Base-by-base conservation (phyloP, 2,329 filamentous ascomycete genomes). In the Rhynchosporium graminicola region DNA sequence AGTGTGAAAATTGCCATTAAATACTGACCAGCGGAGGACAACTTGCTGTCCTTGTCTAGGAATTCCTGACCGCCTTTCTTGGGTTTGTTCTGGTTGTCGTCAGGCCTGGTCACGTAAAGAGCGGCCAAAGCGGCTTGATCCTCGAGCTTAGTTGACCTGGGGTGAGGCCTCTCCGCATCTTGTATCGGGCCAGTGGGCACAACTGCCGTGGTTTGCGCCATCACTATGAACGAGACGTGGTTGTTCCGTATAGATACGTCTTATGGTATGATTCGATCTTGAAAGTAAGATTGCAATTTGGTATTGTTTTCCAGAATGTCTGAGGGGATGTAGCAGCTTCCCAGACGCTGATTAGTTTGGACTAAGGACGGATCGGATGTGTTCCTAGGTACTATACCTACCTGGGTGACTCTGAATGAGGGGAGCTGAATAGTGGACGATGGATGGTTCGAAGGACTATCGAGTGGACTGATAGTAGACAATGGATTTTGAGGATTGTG, bases 81-180 rank as follows among this genome's bases (percentile, higher is more conserved):
- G 38, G 50, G 50, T 26, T 47, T 29, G 46, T 62, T 38, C 29
- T 47, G 57, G 28, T 46, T 28, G 29, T 65, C 51, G 26, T 65
- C 64, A 28, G 74, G 70, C 52, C 80, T 77, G 13, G 80, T 83
- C 55, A 78, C 82, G 72, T 84, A 84, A 13, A 88, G 75, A 5
- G 86, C 86, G 63, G 86, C 84, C 10, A 80, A 82, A n/a, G 85
- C 85, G 67, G 86, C 86, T 69, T 77, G 75, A 58, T 77, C 75
- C 67, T 77, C 74, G 51, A 77, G 73, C 69, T 74, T 68, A 59
- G 58, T 48, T 20, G 70, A 65, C 13, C 52, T 47, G 20, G 63
- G 63, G 28, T 66, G 68, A 59, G 62, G 63, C 57, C 69, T 64
- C 51, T 63, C 50, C 58, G 29, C 60, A 52, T 63, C 63, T 46